Percentiles rank a stretch among this genome's conserved stretches.
These are phyloP conservation scores for Eucalyptus tenuipes DNA, from an alignment of 345 rosid species.

Conservation along the genomic window DNA sequence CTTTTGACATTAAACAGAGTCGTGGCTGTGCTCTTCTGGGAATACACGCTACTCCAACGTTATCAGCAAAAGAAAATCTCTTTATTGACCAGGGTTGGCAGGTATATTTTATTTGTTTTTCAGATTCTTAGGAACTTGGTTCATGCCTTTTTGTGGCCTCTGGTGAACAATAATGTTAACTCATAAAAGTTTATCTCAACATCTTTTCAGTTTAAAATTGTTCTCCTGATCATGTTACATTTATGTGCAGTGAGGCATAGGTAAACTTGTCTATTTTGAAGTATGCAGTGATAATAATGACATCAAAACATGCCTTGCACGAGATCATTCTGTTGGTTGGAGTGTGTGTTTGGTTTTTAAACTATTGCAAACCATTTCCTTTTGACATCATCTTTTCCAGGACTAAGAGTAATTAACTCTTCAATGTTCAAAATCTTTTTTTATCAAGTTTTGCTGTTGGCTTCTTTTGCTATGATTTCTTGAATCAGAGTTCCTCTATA, in stretches of 20 bases:
- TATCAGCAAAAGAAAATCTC: conserved; percentile 69
- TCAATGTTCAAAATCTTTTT: background rate
- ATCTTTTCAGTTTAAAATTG: background rate
- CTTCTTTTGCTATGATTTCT: background rate
- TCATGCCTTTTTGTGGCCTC: background rate
- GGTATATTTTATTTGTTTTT: conserved; percentile 27
- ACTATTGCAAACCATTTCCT: background rate
- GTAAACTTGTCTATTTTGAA: background rate
- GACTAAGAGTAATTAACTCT: background rate
- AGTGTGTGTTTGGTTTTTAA: background rate
- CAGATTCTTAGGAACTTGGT: background rate
- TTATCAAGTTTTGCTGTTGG: background rate
- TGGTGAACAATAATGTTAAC: background rate
- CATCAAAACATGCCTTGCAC: background rate
- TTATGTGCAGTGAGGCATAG: background rate
- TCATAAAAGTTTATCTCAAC: background rate
- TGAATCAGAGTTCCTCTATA: background rate
- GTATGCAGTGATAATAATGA: background rate
- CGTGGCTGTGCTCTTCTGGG: conserved; percentile 92
- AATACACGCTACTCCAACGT: conserved; percentile 75
- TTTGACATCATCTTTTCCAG: background rate
- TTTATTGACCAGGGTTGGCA: conserved; percentile 93
- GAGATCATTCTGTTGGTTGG: background rate
- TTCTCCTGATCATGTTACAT: background rate
- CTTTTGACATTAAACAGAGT: conserved; percentile 31